phyloP scores from a whole-genome alignment of 169 alveolate species.

The Theileria annulata region DNA sequence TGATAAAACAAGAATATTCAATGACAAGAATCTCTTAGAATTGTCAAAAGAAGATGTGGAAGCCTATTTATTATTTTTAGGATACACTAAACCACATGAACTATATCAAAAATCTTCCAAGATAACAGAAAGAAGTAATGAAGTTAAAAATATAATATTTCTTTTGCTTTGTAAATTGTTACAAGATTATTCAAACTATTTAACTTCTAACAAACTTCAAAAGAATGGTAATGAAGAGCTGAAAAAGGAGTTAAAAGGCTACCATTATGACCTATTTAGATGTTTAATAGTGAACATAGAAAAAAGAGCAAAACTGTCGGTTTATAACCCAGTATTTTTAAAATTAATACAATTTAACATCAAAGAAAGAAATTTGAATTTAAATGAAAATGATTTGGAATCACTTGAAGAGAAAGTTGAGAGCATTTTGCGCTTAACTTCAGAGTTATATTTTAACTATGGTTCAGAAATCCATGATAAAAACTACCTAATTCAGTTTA shows the following conservation, averaged over 20 bases:
- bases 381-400: background rate
- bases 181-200: background rate
- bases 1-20: constrained; percentile 22
- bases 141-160: background rate
- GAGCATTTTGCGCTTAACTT: background rate
- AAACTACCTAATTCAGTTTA: background rate
- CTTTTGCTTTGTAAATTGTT: background rate
- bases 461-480: background rate
- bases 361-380: background rate
- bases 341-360: background rate
- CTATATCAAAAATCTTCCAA: background rate
- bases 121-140: background rate
- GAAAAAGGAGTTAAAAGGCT: background rate
- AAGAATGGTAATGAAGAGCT: constrained; percentile 3
- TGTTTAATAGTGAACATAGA: background rate
- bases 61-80: constrained; percentile 20
- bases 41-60: constrained; percentile 21
- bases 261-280: background rate
- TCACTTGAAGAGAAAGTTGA: background rate
- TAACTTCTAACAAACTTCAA: background rate
- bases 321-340: background rate
- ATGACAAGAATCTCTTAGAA: constrained; percentile 30
- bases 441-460: background rate
- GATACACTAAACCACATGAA: constrained; percentile 25
- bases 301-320: background rate